phyloP scores from a whole-genome alignment of 192 early-diverging fungal species.

The Gryganskiella cystojenkinii region DNA sequence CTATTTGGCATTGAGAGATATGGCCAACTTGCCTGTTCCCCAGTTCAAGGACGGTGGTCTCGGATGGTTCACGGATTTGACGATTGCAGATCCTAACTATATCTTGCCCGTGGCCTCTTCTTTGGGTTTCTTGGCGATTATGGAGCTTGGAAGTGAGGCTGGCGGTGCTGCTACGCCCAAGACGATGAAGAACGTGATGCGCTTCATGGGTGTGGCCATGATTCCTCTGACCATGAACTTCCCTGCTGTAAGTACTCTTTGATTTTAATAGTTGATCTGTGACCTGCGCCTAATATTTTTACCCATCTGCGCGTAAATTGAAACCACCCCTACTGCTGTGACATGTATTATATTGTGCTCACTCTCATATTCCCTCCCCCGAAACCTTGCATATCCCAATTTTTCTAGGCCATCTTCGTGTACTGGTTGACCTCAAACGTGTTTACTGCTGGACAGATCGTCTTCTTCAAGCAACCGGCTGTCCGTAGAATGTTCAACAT shows the following conservation, averaged over 20 bases:
- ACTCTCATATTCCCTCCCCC: not conserved
- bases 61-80: constrained; percentile 89
- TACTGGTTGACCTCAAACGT: constrained; percentile 88
- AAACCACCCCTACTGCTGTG: not conserved
- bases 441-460: constrained; percentile 76
- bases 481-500: constrained; percentile 72
- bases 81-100: constrained; percentile 81
- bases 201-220: constrained; percentile 54
- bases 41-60: constrained; percentile 82
- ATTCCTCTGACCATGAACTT: constrained; percentile 50
- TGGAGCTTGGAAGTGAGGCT: constrained; percentile 67
- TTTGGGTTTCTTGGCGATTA: constrained; percentile 73
- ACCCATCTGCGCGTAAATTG: not conserved
- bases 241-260: constrained; percentile 35
- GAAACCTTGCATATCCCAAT: constrained; percentile 9
- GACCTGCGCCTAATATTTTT: not conserved
- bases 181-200: constrained; percentile 49
- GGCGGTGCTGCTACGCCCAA: constrained; percentile 43
- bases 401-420: constrained; percentile 76
- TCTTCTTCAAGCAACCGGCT: constrained; percentile 66
- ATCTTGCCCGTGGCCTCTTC: constrained; percentile 83
- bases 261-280: not conserved
- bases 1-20: constrained; percentile 83
- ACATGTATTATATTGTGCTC: constrained; percentile 27
- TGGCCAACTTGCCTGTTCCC: constrained; percentile 86